Conservation (phyloP, 768 basidiomycete genomes). For the Tulasnella calospora region DNA sequence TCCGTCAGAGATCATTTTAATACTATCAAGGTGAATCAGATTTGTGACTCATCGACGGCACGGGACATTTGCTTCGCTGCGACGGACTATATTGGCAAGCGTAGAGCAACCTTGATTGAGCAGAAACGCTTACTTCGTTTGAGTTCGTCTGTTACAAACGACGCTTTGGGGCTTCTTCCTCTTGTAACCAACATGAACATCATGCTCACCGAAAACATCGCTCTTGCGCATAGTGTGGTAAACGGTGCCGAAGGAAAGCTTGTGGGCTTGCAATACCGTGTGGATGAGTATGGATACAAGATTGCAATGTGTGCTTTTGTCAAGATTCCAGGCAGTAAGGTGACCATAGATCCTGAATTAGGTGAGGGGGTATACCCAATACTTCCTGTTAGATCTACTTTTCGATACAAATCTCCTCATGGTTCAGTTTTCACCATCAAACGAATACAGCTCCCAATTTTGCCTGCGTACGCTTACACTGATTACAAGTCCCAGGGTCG, state of each 20-base stretch:
- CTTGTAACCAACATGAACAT: conserved; percentile 17
- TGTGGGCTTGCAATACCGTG: conserved; percentile 31
- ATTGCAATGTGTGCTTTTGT: conserved; percentile 34
- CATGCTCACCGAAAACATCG: conserved; percentile 36
- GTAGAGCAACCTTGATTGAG: not conserved
- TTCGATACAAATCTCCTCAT: not conserved
- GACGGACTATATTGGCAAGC: not conserved
- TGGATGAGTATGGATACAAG: conserved; percentile 28
- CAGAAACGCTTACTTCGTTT: not conserved
- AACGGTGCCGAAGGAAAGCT: conserved; percentile 37
- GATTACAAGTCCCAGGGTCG: conserved; percentile 25
- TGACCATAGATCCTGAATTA: not conserved
- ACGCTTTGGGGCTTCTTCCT: conserved; percentile 4
- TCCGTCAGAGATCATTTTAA: conserved; percentile 15
- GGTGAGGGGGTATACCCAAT: not conserved
- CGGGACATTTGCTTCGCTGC: not conserved
- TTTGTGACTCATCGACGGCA: not conserved
- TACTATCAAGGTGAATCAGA: not conserved
- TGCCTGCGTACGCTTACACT: conserved; percentile 24
- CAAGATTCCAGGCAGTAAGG: conserved; percentile 14
- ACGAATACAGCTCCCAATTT: not conserved
- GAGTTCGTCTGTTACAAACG: not conserved
- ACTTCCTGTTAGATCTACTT: not conserved
- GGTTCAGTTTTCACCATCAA: not conserved
- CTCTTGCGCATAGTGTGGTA: conserved; percentile 39